Conservation (phyloP, 1,139 yeast genomes). For the Nakaseomyces nivariensis region DNA sequence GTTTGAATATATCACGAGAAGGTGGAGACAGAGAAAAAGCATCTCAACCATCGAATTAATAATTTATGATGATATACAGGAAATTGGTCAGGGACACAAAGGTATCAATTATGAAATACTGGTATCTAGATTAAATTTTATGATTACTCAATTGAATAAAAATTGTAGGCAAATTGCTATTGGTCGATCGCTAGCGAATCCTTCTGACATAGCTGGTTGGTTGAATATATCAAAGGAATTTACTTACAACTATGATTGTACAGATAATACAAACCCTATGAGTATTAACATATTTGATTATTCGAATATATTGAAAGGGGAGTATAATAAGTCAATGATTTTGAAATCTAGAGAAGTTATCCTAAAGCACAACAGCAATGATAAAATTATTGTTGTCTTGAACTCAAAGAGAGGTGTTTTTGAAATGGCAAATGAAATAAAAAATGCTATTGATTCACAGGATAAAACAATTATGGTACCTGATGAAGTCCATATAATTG, state of each 20-base stretch:
- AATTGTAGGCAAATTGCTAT: constrained; percentile 54
- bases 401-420: constrained; percentile 23
- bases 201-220: constrained; percentile 79
- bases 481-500: constrained; percentile 23
- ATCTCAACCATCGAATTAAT: constrained; percentile 59
- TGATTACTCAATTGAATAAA: constrained; percentile 51
- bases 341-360: constrained; percentile 37
- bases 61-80: constrained; percentile 70
- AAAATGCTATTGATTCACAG: neutral
- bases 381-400: constrained; percentile 39
- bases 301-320: constrained; percentile 39
- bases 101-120: constrained; percentile 63
- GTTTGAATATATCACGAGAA: constrained; percentile 59
- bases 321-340: constrained; percentile 43
- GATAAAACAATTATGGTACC: neutral
- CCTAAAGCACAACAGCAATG: neutral
- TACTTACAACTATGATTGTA: constrained; percentile 62
- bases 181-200: constrained; percentile 61
- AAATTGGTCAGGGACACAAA: constrained; percentile 43
- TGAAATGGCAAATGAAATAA: neutral
- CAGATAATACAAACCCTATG: constrained; percentile 46
- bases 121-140: constrained; percentile 61
- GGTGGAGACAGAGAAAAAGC: constrained; percentile 73
- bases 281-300: constrained; percentile 50
- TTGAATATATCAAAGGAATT: constrained; percentile 52